Conservation (phyloP, 306 rosid species). For the Vigna hirtella region DNA sequence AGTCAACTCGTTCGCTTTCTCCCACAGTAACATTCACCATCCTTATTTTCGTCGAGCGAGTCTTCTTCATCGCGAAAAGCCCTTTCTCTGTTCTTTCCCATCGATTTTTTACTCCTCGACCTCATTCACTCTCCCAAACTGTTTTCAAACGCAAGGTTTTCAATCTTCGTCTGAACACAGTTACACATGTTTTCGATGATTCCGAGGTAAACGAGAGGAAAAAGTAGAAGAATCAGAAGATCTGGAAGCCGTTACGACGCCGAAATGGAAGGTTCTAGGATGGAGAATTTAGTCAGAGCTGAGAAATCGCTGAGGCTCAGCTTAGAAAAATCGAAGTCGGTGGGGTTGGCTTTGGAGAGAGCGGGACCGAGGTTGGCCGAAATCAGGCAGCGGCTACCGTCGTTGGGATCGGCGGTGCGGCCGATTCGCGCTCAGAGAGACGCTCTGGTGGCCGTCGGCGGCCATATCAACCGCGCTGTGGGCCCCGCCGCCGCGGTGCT, state of each 20-base stretch:
- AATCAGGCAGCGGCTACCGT: slow-evolving; percentile 73
- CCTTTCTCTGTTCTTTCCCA: not conserved
- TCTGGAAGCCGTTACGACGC: not conserved
- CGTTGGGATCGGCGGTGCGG: slow-evolving; percentile 82
- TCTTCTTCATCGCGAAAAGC: not conserved
- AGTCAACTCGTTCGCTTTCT: slow-evolving; percentile 48
- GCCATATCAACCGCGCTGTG: slow-evolving; percentile 95
- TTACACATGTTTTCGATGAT: slow-evolving; percentile 56
- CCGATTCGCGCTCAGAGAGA: slow-evolving; percentile 91
- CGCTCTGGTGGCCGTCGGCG: slow-evolving; percentile 89
- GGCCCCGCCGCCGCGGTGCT: slow-evolving; percentile 98
- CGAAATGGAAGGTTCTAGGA: slow-evolving; percentile 69
- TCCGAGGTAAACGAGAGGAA: slow-evolving; percentile 38
- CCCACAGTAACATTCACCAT: not conserved
- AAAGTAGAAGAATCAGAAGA: not conserved
- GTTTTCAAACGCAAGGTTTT: slow-evolving; percentile 4
- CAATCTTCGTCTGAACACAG: slow-evolving; percentile 38
- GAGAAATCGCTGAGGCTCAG: slow-evolving; percentile 76
- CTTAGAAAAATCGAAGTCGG: slow-evolving; percentile 77
- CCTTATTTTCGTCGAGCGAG: not conserved
- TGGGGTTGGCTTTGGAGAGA: slow-evolving; percentile 74
- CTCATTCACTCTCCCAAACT: not conserved
- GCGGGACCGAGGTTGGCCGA: slow-evolving; percentile 90
- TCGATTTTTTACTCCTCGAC: not conserved
- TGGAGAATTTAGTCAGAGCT: slow-evolving; percentile 72